Base-by-base conservation (phyloP, 1,284 basidiomycete species). In the Cerioporus squamosus region DNA sequence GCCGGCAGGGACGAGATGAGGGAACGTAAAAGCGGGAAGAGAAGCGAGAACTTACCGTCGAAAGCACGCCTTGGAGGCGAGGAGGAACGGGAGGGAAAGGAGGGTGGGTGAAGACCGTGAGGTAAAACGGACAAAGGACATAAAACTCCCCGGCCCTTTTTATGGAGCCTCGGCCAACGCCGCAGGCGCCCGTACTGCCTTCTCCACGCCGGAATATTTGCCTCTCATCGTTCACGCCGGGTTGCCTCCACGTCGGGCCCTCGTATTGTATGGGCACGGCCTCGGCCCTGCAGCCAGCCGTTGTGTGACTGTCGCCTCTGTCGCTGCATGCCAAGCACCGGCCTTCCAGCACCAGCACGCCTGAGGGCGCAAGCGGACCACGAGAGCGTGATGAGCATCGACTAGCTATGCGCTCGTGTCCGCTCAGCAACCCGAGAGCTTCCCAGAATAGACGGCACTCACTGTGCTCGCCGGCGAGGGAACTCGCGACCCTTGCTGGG, bases 41-140 rank as follows among this genome's bases (percentile, higher is more conserved):
- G 53, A 51, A 50, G 49, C 51, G 44, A 36, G 33, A 17, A 61
- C 69, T 61, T 47, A 72, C 70, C 70, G 70, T 68, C 70, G 62
- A 67, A 62, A 66, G 65, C 65, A 66, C 68, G 68, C 66, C 62
- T 66, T 62, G 53, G 57, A 59, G 61, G 64, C 62, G 65, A 66
- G 62, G 61, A 55, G 59, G 50, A 12, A 42, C n/a, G 66, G 63
- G 63, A 51, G 52, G 44, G 54, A 61, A 63, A 61, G 48, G 62
- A 63, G 64, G 63, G 66, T 54, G 60, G 33, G 65, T 60, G 64
- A 66, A 66, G 60, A 67, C 66, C 68, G 66, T 42, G 61, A 61
- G 60, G 60, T 56, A 40, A 55, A 69, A 61, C 68, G 64, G 60
- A 61, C 61, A 53, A 57, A 62, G 65, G 55, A 60, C 61, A 63